phyloP scores from a whole-genome alignment of 2,329 filamentous ascomycete genomes.

The Chrysoporthe cubensis region DNA sequence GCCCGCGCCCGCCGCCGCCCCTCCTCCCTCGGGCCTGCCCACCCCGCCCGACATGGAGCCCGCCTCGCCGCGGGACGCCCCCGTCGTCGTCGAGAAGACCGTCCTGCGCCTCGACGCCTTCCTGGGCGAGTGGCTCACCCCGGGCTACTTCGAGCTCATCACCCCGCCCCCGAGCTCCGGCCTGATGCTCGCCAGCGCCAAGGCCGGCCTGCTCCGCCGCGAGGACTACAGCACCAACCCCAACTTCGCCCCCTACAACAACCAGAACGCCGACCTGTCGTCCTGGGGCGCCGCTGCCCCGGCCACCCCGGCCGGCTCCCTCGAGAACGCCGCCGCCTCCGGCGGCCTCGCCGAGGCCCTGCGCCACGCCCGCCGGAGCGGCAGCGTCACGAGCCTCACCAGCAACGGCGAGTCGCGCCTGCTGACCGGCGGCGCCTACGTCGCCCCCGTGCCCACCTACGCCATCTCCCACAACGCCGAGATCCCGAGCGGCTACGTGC shows the following conservation, averaged over 20 bases:
- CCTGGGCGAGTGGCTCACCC: conserved; percentile 92
- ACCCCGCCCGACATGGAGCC: conserved; percentile 16
- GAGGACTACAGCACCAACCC: conserved; percentile 66
- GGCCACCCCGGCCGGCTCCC: conserved; percentile 25
- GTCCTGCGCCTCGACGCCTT: conserved; percentile 86
- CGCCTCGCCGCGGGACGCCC: conserved; percentile 17
- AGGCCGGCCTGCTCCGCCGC: conserved; percentile 79
- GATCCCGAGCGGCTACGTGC: conserved; percentile 86
- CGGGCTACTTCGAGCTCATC: conserved; percentile 91
- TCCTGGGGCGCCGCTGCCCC: conserved; percentile 42
- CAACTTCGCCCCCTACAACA: conserved; percentile 37
- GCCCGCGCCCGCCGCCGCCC: not conserved
- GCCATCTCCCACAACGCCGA: conserved; percentile 78
- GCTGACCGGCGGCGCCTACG: conserved; percentile 56
- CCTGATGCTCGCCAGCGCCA: conserved; percentile 87
- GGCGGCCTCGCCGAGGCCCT: conserved; percentile 40
- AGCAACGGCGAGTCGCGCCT: conserved; percentile 32
- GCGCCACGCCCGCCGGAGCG: conserved; percentile 34
- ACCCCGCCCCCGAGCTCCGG: conserved; percentile 84
- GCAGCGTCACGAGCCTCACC: conserved; percentile 29
- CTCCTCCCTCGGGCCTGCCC: conserved; percentile 32
- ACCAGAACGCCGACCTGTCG: conserved; percentile 38
- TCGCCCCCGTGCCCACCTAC: conserved; percentile 78
- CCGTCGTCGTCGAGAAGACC: conserved; percentile 56
- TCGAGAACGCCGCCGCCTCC: conserved; percentile 35